Evolutionary conservation across 2,329 filamentous ascomycete species (phyloP), one percentile per base, ranked within the genome.

Genomic region (Phaeosphaeria sp.): DNA sequence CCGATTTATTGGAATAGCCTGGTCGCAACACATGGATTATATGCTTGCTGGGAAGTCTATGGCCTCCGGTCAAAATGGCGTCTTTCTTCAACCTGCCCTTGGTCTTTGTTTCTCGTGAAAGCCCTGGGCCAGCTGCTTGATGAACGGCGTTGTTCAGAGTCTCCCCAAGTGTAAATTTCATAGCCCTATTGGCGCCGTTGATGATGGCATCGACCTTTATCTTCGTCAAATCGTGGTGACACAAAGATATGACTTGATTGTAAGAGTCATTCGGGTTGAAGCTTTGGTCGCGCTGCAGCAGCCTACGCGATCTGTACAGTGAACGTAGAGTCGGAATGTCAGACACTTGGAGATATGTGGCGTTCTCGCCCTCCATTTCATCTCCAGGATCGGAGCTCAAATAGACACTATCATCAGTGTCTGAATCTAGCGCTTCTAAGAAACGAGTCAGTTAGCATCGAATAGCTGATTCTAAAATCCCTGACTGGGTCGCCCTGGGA

Each of bases 191-290:
- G 1, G 72, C 67, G 43, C 68, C 72, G 43, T 73, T 76, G 11
- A 77, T 69, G 20, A 77, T 76, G 11, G 73, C 73, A 43, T 75
- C 74, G 0, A 75, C 73, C 22, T 67, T 64, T 3, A 77, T 30
- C n/a, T 61, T 64, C 0, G 73, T 76, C 6, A 77, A 50, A 27
- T 77, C 71, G 47, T 73, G 61, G 43, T 62, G 63, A 39, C 68
- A 68, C 39, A 76, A 69, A 1, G 70, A 73, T 17, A 77, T 64
- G 6, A 70, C 59, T 18, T 60, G 60, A 11, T 77, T 77, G 59
- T 74, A 71, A 1, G 54, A 22, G 55, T 72, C 68, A 21, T 72
- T 74, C 2, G 72, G 68, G 9, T 61, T 59, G 27, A 68, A 73
- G 47, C 65, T 74, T 45, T 69, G 72, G 45, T 71, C 69, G 13